These are phyloP conservation scores for Bruguiera sexangula DNA, from an alignment of 345 rosid species.

Conservation along the genomic window DNA sequence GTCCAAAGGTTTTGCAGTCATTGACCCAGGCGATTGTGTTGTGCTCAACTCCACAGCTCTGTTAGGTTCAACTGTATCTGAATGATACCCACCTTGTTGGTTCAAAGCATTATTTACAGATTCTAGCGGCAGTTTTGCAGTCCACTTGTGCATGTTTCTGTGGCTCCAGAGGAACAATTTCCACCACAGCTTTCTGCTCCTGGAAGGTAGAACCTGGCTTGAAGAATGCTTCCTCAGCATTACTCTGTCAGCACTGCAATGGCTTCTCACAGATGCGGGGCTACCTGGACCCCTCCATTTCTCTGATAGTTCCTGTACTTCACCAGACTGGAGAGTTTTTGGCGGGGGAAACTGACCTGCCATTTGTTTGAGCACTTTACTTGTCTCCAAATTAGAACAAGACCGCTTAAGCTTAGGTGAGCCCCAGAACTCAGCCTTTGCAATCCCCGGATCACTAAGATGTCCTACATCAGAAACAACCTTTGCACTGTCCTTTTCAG, in stretches of 20 bases:
- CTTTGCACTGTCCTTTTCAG: constrained; percentile 21
- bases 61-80: constrained; percentile 69
- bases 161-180: constrained; percentile 95
- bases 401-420: constrained; percentile 79
- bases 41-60: constrained; percentile 31
- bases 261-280: constrained; percentile 51
- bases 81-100: constrained; percentile 77
- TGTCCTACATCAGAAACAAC: constrained; percentile 44
- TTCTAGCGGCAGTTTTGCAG: constrained; percentile 34
- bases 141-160: constrained; percentile 57
- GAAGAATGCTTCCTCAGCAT: constrained; percentile 91
- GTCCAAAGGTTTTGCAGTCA: constrained; percentile 41
- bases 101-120: constrained; percentile 28
- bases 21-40: constrained; percentile 45
- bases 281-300: constrained; percentile 29
- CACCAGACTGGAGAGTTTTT: constrained; percentile 40
- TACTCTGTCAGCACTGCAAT: constrained; percentile 76
- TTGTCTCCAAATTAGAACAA: constrained; percentile 67
- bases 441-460: constrained; percentile 80
- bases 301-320: constrained; percentile 27
- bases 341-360: constrained; percentile 33
- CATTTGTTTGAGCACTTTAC: constrained; percentile 39
- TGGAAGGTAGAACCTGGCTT: constrained; percentile 86
- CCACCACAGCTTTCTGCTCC: constrained; percentile 88
- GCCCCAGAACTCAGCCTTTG: constrained; percentile 53